Percentiles rank a stretch among this genome's conserved stretches.
Evolutionary conservation across 768 basidiomycete species (phyloP).

Genomic region (Lepiota brunneoincarnata): DNA sequence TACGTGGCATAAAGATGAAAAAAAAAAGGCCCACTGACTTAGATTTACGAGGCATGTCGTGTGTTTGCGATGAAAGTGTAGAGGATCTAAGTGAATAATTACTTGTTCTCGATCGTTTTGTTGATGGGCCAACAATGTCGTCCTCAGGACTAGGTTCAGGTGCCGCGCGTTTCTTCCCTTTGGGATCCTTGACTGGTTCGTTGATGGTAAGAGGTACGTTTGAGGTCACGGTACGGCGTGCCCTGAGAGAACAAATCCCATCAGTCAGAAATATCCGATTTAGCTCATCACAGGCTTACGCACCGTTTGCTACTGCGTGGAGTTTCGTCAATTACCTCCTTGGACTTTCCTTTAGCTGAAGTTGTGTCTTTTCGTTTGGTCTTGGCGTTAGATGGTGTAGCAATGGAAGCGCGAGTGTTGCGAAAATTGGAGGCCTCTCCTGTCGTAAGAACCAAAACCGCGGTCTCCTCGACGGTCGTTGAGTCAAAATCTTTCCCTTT

Average conservation of each 20-base stretch:
- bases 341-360: slow-evolving; percentile 61
- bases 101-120: slow-evolving; percentile 61
- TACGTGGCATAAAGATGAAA: slow-evolving; percentile 5
- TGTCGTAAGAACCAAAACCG: slow-evolving; percentile 28
- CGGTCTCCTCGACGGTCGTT: slow-evolving; percentile 29
- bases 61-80: slow-evolving; percentile 37
- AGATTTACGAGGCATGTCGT: slow-evolving; percentile 75
- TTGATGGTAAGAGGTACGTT: slow-evolving; percentile 58
- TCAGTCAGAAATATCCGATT: slow-evolving; percentile 21
- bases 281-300: slow-evolving; percentile 29
- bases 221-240: slow-evolving; percentile 49
- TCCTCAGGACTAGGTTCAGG: slow-evolving; percentile 75
- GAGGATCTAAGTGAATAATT: slow-evolving; percentile 70
- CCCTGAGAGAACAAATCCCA: slow-evolving; percentile 35
- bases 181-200: slow-evolving; percentile 72
- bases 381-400: slow-evolving; percentile 28
- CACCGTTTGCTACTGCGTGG: slow-evolving; percentile 62
- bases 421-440: slow-evolving; percentile 34
- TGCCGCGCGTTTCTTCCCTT: slow-evolving; percentile 91
- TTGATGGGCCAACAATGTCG: slow-evolving; percentile 45
- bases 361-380: slow-evolving; percentile 52
- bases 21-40: slow-evolving; percentile 41
- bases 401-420: slow-evolving; percentile 39
- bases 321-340: slow-evolving; percentile 53
- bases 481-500: slow-evolving; percentile 54